Conservation (phyloP, 2,329 filamentous ascomycete species). For the Penicillium nordicum region DNA sequence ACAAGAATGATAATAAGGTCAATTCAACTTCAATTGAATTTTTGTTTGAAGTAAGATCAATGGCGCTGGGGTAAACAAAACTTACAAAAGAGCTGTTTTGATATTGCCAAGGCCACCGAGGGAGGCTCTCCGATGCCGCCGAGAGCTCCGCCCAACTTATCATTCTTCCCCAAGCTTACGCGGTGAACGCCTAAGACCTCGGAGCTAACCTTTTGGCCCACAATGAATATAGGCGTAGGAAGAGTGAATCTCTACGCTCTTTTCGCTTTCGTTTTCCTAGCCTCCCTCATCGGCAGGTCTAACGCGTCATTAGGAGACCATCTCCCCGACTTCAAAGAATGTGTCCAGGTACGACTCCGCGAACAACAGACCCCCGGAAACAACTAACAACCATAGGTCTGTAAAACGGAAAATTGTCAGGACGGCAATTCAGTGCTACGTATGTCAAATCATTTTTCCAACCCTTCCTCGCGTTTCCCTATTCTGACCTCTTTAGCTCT, state of each 20-base stretch:
- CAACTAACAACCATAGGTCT: constrained; percentile 58
- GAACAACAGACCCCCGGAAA: background rate
- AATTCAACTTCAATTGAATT: background rate
- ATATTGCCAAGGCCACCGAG: constrained; percentile 19
- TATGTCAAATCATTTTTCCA: constrained; percentile 46
- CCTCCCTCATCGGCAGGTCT: constrained; percentile 37
- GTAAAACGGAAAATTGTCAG: constrained; percentile 74
- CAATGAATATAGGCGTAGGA: constrained; percentile 25
- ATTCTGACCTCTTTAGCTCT: constrained; percentile 57
- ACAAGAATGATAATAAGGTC: no score
- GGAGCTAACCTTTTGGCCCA: constrained; percentile 15
- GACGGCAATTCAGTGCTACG: constrained; percentile 65
- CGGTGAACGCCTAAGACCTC: constrained; percentile 14
- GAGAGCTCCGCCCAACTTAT: constrained; percentile 17
- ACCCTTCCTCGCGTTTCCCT: constrained; percentile 6
- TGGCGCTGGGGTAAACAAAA: constrained; percentile 5
- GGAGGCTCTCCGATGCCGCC: constrained; percentile 15
- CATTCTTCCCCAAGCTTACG: constrained; percentile 16
- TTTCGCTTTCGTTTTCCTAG: constrained; percentile 33
- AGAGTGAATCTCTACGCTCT: constrained; percentile 22
- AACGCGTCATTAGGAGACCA: constrained; percentile 78
- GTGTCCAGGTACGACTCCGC: constrained; percentile 64
- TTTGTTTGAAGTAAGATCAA: background rate
- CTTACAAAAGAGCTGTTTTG: constrained; percentile 1
- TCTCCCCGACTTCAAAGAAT: constrained; percentile 81